Evolutionary conservation across 2,329 filamentous ascomycete genomes (phyloP), one percentile per base, ranked within the genome.

Genomic region (Hypoxylon sp.): DNA sequence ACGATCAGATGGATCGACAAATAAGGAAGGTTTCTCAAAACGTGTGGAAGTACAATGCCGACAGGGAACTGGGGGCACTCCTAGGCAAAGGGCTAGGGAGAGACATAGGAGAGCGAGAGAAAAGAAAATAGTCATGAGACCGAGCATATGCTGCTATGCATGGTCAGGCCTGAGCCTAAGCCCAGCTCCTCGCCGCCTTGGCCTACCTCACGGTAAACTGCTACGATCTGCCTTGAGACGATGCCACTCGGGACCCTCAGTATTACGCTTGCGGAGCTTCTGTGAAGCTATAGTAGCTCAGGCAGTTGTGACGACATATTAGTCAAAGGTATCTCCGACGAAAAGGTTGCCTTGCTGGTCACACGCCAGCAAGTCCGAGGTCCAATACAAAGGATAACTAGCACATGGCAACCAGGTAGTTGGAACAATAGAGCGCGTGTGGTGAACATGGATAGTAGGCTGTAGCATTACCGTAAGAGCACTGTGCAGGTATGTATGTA

Each of bases 21-120:
- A 74, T 72, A 46, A 57, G 72, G 72, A 74, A 74, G 72, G 72
- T 74, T 73, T 73, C 67, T 50, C 53, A 70, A 50, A 17, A 20
- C 49, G 61, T 61, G 56, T 57, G 62, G 62, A 62, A 63, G 59
- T 60, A 68, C 64, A 67, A 60, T 59, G 61, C 60, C 52, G 56
- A 49, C 64, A 64, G 61, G 69, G 72, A 62, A 58, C 64, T 68
- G 46, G 62, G 54, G 52, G 67, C 43, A 47, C 32, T 56, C 47
- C 52, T 65, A 51, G 53, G 56, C 56, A 51, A 68, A 63, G 65
- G 64, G 52, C 52, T 58, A 65, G 62, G 64, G 66, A 61, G 56
- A 65, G 66, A 60, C 54, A 47, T 37, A 55, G 60, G 68, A 59
- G 60, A 60, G 54, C 30, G 48, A 55, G 60, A 69, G 61, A 64